A percentile compares a stretch with the other conserved stretches of the same genome.
phyloP scores from a whole-genome alignment of 176 grass and related monocot genomes.

The Aegilops umbellulata region DNA sequence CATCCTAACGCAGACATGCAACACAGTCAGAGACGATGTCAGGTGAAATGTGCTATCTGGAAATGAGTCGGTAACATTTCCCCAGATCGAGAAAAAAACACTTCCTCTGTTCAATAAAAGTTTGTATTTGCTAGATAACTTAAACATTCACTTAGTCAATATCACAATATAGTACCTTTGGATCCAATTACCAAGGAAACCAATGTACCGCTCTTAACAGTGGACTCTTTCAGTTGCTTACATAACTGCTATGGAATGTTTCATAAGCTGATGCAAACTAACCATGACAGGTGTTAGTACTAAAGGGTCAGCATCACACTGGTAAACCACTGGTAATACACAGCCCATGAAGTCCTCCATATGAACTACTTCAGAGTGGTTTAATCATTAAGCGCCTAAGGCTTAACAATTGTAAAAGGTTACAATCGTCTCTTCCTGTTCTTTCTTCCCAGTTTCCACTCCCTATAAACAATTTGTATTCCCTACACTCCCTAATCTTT shows the following conservation, averaged over 20 bases:
- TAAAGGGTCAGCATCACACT: neutral
- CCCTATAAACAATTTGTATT: neutral
- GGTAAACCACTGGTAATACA: neutral
- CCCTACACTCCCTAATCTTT: neutral
- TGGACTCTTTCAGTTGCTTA: neutral
- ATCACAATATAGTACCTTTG: neutral
- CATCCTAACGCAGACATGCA: neutral
- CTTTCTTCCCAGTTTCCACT: neutral
- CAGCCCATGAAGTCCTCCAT: neutral
- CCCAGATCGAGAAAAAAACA: neutral
- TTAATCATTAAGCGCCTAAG: neutral
- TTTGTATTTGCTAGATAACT: slow-evolving; percentile 18
- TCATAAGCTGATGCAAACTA: slow-evolving; percentile 17
- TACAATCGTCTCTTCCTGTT: neutral
- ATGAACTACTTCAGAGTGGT: neutral
- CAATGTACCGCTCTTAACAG: neutral
- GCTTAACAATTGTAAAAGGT: neutral
- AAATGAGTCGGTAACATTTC: slow-evolving; percentile 12
- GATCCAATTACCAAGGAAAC: neutral
- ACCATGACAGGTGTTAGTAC: neutral
- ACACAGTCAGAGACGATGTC: slow-evolving; percentile 23
- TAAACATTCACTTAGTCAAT: neutral
- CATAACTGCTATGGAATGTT: neutral
- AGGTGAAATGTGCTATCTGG: neutral
- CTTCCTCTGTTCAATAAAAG: neutral